phyloP scores from a whole-genome alignment of 164 flowering plant genomes.

The Brasenia schreberi region DNA sequence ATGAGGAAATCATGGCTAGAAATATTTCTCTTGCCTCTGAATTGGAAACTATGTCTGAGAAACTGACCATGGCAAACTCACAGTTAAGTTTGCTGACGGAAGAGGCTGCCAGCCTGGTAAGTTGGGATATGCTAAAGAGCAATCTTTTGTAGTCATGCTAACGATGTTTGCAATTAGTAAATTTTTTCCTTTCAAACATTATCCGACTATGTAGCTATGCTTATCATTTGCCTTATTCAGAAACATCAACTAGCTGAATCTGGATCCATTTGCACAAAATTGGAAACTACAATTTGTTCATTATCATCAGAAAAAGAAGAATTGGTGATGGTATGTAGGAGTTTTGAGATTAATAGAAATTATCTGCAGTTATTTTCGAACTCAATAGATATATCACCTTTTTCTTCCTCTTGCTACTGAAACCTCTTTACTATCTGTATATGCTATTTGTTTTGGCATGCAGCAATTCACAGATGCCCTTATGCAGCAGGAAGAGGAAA shows the following conservation, averaged over 20 bases:
- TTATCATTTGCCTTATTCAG: slow-evolving; percentile 18
- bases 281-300: slow-evolving; percentile 27
- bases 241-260: slow-evolving; percentile 37
- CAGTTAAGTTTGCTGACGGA: slow-evolving; percentile 39
- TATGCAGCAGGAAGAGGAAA: slow-evolving; percentile 78
- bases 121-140: slow-evolving; percentile 3
- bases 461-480: slow-evolving; percentile 84
- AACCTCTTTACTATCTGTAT: background rate
- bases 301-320: slow-evolving; percentile 74
- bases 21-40: slow-evolving; percentile 49
- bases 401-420: background rate
- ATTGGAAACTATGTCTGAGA: slow-evolving; percentile 30
- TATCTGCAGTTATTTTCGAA: background rate
- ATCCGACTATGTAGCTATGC: background rate
- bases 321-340: slow-evolving; percentile 53
- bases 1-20: slow-evolving; percentile 33
- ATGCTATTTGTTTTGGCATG: slow-evolving; percentile 3
- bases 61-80: slow-evolving; percentile 25
- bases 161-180: no score
- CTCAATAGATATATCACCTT: background rate
- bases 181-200: background rate
- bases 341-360: no score
- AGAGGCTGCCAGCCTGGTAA: slow-evolving; percentile 53
- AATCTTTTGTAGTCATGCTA: no score
- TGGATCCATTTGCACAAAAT: slow-evolving; percentile 15